Evolutionary conservation across 495 filamentous ascomycete species (phyloP), one percentile per base, ranked within the genome.

Genomic region (Penicillium desertorum): DNA sequence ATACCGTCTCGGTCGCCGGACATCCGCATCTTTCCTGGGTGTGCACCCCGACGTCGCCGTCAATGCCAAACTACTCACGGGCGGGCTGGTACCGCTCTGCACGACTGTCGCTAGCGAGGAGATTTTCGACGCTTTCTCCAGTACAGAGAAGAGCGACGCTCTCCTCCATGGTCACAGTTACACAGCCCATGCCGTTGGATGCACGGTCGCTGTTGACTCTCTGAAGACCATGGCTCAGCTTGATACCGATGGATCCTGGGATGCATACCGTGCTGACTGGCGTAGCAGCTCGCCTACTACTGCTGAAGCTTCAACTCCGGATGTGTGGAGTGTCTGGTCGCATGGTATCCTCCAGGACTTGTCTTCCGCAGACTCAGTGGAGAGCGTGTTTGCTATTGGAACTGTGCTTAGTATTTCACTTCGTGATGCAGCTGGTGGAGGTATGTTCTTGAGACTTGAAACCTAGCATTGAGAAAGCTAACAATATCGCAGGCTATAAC

Each of bases 161-260:
- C 69, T 92, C 34, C 76, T 92, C 34, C 89, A 92, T 61, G 89
- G 88, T 0, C 88, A 92, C 70, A 90, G 87, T 63, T 92, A 92
- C 62, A 92, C 89, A 0, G 89, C 88, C 3, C 88, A 92, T 66
- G 76, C 89, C 0, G 79, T 91, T 9, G 89, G 89, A 1, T 92
- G 89, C 60, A 79, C 83, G 14, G 88, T 91, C 12, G 89, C 88
- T 0, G 72, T 82, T 14, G 79, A 81, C 23, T 83, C 81, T 8
- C 54, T 91, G 39, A 68, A 67, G 51, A 73, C 71, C 39, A 79
- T 90, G 78, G 66, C 73, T 46, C 57, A 71, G 12, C 78, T 90
- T 73, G 83, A 88, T 6, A 65, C 54, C 5, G 52, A 61, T 14
- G 81, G 78, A 0, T 71, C 70, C 1, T 88, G 83, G 83, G 64